phyloP scores from a whole-genome alignment of 257 asterid species.

The Nicotiana benthamiana region DNA sequence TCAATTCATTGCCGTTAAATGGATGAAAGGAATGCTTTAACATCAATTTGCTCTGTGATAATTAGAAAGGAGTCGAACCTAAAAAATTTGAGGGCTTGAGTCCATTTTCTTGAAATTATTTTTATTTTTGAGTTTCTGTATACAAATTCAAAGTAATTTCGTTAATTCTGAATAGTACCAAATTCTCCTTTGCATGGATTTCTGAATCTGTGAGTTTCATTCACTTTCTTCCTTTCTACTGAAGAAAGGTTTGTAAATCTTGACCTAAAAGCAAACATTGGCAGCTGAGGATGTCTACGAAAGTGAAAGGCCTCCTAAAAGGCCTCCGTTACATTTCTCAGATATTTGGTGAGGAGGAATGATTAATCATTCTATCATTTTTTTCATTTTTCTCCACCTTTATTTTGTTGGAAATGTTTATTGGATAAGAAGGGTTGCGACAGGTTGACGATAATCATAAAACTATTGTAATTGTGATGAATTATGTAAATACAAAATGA shows the following conservation, averaged over 20 bases:
- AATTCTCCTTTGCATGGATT: neutral
- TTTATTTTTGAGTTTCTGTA: slow-evolving; percentile 6
- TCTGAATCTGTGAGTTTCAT: neutral
- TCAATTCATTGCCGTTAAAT: slow-evolving; percentile 39
- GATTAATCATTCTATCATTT: neutral
- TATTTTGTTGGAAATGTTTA: neutral
- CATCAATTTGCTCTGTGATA: slow-evolving; percentile 21
- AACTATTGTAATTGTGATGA: neutral
- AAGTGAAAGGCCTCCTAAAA: slow-evolving; percentile 84
- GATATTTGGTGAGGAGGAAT: slow-evolving; percentile 61
- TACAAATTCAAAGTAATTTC: neutral
- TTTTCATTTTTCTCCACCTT: neutral
- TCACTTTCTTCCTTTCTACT: neutral
- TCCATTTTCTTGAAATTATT: slow-evolving; percentile 2
- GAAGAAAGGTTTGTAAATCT: neutral
- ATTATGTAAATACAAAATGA: neutral
- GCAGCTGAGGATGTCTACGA: slow-evolving; percentile 40
- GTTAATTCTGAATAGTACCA: neutral
- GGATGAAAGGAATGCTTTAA: slow-evolving; percentile 32
- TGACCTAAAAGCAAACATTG: neutral
- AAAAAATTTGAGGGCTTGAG: slow-evolving; percentile 20
- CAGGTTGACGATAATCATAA: neutral
- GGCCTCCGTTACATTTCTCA: slow-evolving; percentile 96
- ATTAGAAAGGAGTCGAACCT: slow-evolving; percentile 5
- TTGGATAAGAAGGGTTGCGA: neutral